Conservation (phyloP, 345 rosid genomes). For the Luvunga scandens region DNA sequence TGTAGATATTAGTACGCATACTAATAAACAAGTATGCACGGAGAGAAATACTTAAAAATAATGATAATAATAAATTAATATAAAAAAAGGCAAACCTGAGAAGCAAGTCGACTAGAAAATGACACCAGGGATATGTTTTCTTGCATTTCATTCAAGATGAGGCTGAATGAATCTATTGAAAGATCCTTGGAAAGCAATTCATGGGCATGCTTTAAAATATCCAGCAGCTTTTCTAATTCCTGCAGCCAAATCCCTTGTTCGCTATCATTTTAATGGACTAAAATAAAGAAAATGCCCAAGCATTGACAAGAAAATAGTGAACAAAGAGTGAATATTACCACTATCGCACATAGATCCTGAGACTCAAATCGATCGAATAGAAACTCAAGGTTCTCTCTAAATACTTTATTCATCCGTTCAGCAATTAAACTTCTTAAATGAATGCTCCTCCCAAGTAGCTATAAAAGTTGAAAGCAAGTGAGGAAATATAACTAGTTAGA, state of each 20-base stretch:
- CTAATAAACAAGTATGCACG: neutral
- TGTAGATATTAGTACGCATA: neutral
- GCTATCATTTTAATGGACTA: conserved; percentile 1
- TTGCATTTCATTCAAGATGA: conserved; percentile 94
- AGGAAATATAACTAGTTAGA: neutral
- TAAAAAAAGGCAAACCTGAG: conserved; percentile 62
- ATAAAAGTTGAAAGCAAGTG: conserved; percentile 22
- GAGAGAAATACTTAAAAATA: neutral
- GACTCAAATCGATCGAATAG: conserved; percentile 95
- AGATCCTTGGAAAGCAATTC: conserved; percentile 79
- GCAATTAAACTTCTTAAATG: conserved; percentile 86
- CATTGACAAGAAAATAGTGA: conserved; percentile 9
- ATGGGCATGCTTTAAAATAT: conserved; percentile 73
- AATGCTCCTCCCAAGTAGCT: conserved; percentile 95
- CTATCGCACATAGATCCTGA: conserved; percentile 90
- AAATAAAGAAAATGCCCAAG: neutral
- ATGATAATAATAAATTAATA: neutral
- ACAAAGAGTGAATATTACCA: conserved; percentile 40
- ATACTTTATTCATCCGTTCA: conserved; percentile 85
- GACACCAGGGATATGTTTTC: conserved; percentile 95
- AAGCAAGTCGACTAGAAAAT: conserved; percentile 91
- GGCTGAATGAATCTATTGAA: conserved; percentile 71
- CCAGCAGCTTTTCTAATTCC: conserved; percentile 89
- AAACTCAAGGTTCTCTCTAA: conserved; percentile 97
- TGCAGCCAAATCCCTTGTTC: conserved; percentile 35